Base-by-base conservation (phyloP, 2,329 filamentous ascomycete species). In the Coniochaeta hoffmannii region DNA sequence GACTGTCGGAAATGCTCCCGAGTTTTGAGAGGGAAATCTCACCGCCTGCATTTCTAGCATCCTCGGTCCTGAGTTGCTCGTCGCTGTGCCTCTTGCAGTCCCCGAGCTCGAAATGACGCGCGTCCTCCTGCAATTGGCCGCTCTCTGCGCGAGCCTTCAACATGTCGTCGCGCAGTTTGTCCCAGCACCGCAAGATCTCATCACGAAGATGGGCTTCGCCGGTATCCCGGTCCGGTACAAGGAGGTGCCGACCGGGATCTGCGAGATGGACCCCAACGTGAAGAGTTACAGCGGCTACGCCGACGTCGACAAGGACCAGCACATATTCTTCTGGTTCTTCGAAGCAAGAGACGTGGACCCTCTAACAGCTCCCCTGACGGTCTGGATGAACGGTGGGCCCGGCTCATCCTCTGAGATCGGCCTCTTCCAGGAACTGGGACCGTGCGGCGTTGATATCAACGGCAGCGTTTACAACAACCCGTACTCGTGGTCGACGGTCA, bases 401-500 rank as follows among this genome's bases (percentile, higher is more conserved):
- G 80, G 81, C 1, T 73, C 69, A 15, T 75, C 77, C 57, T 79
- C 75, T 10, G 69, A 83, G 63, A 78, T 83, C 57, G 79, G 80
- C 1, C 63, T 84, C 2, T 83, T 83, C 58, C 73, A 81, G 61
- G 74, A 71, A 56, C 55, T 69, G 6, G 70, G 70, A 0, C 70
- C 70, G 0, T 72, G 70, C 57, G 58, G 66, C 51, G 68, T 80
- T 50, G 74, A 75, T 35, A 68, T 73, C 55, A 67, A 71, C 30
- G 69, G 73, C 53, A 67, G 73, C 15, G 70, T 74, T 14, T 69
- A 71, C 60, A 66, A 76, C 64, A 86, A 86, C 63, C 79, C 80
- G 4, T 79, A 82, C 68, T 76, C 76, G 9, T 86, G 80, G 80
- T 83, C 76, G 61, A 77, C 82, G 57, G 76, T 76, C 57, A 65